Percentiles rank a stretch among this genome's conserved stretches.
Conservation (phyloP, 306 rosid genomes). For the Prunus fruticosa region DNA sequence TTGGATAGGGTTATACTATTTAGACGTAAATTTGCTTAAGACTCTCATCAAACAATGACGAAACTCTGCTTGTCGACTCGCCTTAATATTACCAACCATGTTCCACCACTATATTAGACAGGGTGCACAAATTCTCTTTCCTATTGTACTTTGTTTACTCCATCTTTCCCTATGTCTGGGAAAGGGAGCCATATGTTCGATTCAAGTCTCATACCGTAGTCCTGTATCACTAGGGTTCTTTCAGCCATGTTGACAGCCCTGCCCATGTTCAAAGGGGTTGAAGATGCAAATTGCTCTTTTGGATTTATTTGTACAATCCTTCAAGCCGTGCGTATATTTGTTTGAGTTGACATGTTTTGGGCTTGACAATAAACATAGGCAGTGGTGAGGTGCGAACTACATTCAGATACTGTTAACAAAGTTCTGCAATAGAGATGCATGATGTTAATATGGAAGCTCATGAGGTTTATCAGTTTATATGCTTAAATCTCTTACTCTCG, state of each 20-base stretch:
- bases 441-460: not conserved
- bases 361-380: no score
- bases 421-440: no score
- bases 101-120: not conserved
- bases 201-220: not conserved
- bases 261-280: no score
- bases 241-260: not conserved
- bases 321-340: no score
- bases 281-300: no score
- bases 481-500: not conserved
- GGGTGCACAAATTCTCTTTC: not conserved
- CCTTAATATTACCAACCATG: not conserved
- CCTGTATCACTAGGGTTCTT: not conserved
- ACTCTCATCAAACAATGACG: not conserved
- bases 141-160: not conserved
- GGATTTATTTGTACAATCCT: no score
- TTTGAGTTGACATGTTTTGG: no score
- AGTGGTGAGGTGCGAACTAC: no score
- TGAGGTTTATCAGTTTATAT: not conserved
- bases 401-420: no score
- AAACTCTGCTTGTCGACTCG: not conserved
- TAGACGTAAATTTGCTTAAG: not conserved
- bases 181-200: not conserved
- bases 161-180: not conserved
- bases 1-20: not conserved